A percentile compares a stretch with the other conserved stretches of the same genome.
These are phyloP conservation scores for Chaetoscypha palmicola DNA, from an alignment of 2,329 filamentous ascomycete species.

Conservation along the genomic window DNA sequence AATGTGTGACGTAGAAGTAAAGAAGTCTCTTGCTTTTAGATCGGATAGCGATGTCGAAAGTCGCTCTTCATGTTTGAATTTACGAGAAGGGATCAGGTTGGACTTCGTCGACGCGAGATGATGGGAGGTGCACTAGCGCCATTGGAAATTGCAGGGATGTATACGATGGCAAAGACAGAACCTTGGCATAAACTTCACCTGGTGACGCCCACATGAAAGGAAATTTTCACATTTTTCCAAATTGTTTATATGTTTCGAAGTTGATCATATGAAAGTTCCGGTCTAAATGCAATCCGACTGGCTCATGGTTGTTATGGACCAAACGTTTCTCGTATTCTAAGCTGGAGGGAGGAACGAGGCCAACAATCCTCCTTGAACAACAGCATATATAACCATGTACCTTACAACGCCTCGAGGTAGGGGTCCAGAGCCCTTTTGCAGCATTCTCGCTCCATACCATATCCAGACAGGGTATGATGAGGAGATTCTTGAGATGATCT, in stretches of 20 bases:
- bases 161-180: too few relatives aligned
- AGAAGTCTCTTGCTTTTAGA: background rate
- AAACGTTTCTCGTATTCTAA: slow-evolving; percentile 31
- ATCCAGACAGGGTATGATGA: slow-evolving; percentile 91
- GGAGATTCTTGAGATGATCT: slow-evolving; percentile 84
- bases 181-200: too few relatives aligned
- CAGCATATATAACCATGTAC: slow-evolving; percentile 73
- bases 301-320: too few relatives aligned
- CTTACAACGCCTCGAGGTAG: slow-evolving; percentile 15
- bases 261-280: too few relatives aligned
- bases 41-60: too few relatives aligned
- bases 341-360: slow-evolving; percentile 89
- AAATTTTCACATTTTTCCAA: background rate
- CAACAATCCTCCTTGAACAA: slow-evolving; percentile 78
- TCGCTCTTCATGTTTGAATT: too few relatives aligned
- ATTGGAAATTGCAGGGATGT: too few relatives aligned
- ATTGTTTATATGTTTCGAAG: background rate
- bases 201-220: too few relatives aligned
- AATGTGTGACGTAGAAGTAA: background rate
- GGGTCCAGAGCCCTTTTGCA: slow-evolving; percentile 7
- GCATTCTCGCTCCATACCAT: slow-evolving; percentile 58
- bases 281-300: too few relatives aligned
- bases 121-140: too few relatives aligned
- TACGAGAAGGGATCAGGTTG: too few relatives aligned
- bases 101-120: too few relatives aligned